A percentile compares a stretch with the other conserved stretches of the same genome.
Evolutionary conservation across 2,329 filamentous ascomycete genomes (phyloP).

Genomic region (Aspergillus neoniger): DNA sequence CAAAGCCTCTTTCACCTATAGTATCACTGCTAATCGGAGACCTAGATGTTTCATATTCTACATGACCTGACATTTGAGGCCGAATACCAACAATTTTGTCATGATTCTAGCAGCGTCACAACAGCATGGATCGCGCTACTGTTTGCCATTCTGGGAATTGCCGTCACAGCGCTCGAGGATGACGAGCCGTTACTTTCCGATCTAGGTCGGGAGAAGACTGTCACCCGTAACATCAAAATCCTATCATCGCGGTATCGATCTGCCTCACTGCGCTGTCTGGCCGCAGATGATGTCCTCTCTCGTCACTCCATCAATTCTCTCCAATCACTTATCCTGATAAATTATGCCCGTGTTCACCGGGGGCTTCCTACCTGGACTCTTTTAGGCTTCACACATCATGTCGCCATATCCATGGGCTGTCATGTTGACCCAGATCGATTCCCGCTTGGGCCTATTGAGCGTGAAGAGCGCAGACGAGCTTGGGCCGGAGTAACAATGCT

Average conservation of each 20-base stretch:
- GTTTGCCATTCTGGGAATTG: conserved; percentile 42
- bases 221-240: conserved; percentile 39
- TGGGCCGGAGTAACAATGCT: conserved; percentile 46
- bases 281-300: conserved; percentile 42
- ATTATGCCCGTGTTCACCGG: conserved; percentile 41
- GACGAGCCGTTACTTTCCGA: conserved; percentile 40
- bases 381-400: conserved; percentile 42
- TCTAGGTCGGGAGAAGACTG: conserved; percentile 38
- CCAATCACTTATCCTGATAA: conserved; percentile 43
- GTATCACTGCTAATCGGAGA: background rate
- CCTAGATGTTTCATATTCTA: conserved; percentile 44
- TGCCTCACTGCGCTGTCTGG: conserved; percentile 41
- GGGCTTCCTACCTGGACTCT: conserved; percentile 43
- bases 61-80: conserved; percentile 45
- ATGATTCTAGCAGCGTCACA: conserved; percentile 38
- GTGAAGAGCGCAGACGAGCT: conserved; percentile 42
- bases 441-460: conserved; percentile 36
- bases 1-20: background rate
- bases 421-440: conserved; percentile 45
- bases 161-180: conserved; percentile 41
- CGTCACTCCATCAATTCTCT: conserved; percentile 44
- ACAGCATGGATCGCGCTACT: conserved; percentile 43
- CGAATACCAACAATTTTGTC: conserved; percentile 42
- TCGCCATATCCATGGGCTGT: conserved; percentile 46
- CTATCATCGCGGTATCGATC: conserved; percentile 42